Evolutionary conservation across 2,329 filamentous ascomycete species (phyloP).

Genomic region (Xylariaceae sp.): DNA sequence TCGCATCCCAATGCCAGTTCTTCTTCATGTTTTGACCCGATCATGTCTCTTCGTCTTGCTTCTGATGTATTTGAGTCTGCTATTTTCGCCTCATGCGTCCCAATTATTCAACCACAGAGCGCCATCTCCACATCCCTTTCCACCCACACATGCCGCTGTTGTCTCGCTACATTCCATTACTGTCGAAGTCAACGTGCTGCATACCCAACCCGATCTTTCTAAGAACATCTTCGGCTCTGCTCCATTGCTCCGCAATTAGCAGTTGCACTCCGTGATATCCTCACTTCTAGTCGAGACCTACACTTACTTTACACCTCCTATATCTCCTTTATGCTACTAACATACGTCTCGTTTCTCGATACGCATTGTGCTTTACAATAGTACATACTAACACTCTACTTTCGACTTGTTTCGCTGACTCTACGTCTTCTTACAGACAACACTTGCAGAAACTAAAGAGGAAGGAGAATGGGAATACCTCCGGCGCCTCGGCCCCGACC

Average conservation of each 20-base stretch:
- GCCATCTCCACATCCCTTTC: neutral
- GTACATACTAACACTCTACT: slow-evolving; percentile 2
- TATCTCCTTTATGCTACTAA: neutral
- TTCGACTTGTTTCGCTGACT: slow-evolving; percentile 11
- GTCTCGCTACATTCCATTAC: neutral
- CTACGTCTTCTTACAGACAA: slow-evolving; percentile 33
- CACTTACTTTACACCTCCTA: slow-evolving; percentile 32
- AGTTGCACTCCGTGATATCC: slow-evolving; percentile 32
- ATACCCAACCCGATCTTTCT: slow-evolving; percentile 13
- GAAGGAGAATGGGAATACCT: slow-evolving; percentile 19
- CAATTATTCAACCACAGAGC: neutral
- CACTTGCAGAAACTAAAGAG: slow-evolving; percentile 43
- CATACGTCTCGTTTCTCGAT: neutral
- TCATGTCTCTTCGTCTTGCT: neutral
- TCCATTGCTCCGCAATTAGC: slow-evolving; percentile 35
- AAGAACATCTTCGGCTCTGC: slow-evolving; percentile 35
- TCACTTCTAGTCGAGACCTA: slow-evolving; percentile 35
- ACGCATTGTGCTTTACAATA: neutral
- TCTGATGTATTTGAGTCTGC: neutral
- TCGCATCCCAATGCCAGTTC: neutral
- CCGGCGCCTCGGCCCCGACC: neutral
- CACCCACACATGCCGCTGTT: neutral
- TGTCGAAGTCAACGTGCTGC: neutral
- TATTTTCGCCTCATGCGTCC: neutral
- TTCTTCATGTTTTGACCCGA: neutral